These are phyloP conservation scores for Hyphopichia buzzinii DNA, from an alignment of 1,139 yeast species.

Conservation along the genomic window DNA sequence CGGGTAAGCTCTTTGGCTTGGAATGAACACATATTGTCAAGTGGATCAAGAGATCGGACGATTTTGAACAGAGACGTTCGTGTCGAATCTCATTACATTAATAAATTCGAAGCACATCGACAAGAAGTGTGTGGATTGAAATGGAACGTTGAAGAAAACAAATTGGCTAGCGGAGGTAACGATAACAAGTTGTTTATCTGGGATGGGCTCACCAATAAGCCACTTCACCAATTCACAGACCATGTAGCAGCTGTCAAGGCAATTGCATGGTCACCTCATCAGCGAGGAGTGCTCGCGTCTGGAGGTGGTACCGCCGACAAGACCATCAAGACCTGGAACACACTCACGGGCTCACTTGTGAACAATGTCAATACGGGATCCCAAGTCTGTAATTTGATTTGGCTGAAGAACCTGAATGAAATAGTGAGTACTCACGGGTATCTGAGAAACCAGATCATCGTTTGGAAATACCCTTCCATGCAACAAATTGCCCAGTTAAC, in stretches of 20 bases:
- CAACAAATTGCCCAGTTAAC: constrained; percentile 90
- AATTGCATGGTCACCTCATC: constrained; percentile 97
- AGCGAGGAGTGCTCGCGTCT: constrained; percentile 85
- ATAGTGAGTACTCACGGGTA: constrained; percentile 94
- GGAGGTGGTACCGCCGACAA: constrained; percentile 99
- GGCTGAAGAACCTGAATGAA: constrained; percentile 93
- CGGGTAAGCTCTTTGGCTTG: constrained; percentile 89
- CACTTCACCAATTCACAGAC: constrained; percentile 72
- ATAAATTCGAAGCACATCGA: constrained; percentile 69
- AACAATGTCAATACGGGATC: constrained; percentile 90
- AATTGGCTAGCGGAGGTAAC: constrained; percentile 90
- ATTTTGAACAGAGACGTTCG: constrained; percentile 91
- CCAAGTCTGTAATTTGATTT: constrained; percentile 89
- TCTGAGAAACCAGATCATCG: constrained; percentile 83
- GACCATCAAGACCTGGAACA: constrained; percentile 89
- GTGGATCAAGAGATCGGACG: constrained; percentile 84
- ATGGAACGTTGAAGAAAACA: constrained; percentile 90
- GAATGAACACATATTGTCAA: constrained; percentile 86
- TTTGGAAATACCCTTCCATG: constrained; percentile 95
- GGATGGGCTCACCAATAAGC: constrained; percentile 75
- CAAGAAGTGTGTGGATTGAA: constrained; percentile 96
- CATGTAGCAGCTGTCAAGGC: constrained; percentile 97
- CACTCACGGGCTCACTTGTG: constrained; percentile 69
- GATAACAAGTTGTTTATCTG: constrained; percentile 84
- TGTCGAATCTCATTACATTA: constrained; percentile 77